Base-by-base conservation (phyloP, 768 basidiomycete genomes). In the Trametes cingulata region DNA sequence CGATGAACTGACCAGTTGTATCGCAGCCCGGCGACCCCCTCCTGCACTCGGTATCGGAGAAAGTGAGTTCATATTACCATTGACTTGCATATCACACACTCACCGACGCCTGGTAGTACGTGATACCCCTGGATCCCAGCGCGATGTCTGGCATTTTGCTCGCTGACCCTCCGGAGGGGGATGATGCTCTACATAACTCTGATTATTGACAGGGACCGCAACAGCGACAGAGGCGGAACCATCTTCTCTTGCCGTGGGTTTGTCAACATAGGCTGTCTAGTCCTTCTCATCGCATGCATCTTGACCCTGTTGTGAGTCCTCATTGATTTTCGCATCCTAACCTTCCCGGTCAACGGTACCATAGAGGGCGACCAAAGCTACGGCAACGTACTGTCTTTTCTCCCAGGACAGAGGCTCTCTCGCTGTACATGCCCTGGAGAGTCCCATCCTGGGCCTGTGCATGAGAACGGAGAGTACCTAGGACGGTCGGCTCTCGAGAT, bases 401-500 rank as follows among this genome's bases (percentile, higher is more conserved):
- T 93, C n/a, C 86, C 87, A 2, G 91, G 93, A 6, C 93, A 95
- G 69, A 81, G 85, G 88, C 75, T 95, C 17, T 90, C 88, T 20
- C 80, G 87, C 12, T 96, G 95, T 70, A 95, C 95, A 0, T 96
- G 95, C 71, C 65, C 75, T 0, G 85, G 86, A 24, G 93, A 95
- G 67, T 79, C 82, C 20, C 93, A 95, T 72, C 93, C 93, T 29
- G 93, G 93, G 2, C 93, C 93, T 2, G 78, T 80, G 47, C 84
- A 87, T 54, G 58, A 79, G 0, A 88, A 93, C 68, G 91, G 91
- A 5, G 80, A 84, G 0, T 93, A 84, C 71, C 85, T 89, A 17
- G 93, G 93, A 10, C 83, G 93, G 43, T 71, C 87, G 20, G 90
- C 93, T 6, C 93, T 94, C 1, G 93, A 96, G 73, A 94, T 96